A percentile compares a stretch with the other conserved stretches of the same genome.
Conservation (phyloP, 2,329 filamentous ascomycete species). For the Boeremia exigua region DNA sequence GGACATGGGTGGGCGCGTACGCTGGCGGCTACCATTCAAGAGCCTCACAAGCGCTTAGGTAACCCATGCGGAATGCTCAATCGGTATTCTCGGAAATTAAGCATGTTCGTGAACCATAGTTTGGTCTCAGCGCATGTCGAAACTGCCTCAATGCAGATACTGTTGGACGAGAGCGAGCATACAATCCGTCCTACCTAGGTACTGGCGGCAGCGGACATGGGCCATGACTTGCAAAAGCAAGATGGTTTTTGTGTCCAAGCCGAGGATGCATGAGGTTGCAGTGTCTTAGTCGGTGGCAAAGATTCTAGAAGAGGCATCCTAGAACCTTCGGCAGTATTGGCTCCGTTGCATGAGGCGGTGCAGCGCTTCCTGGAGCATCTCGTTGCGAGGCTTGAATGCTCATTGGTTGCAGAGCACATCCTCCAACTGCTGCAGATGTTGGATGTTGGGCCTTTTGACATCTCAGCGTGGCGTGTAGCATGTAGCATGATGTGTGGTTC, state of each 20-base stretch:
- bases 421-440: constrained; percentile 10
- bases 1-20: constrained; percentile 5
- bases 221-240: constrained; percentile 24
- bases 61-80: constrained; percentile 19
- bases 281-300: constrained; percentile 21
- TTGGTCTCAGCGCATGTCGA: constrained; percentile 17
- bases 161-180: constrained; percentile 22
- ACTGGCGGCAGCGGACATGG: constrained; percentile 28
- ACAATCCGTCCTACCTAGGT: background rate
- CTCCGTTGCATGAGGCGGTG: constrained; percentile 34
- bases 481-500: constrained; percentile 22
- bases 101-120: constrained; percentile 11
- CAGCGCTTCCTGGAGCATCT: constrained; percentile 36
- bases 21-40: constrained; percentile 21
- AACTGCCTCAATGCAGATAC: constrained; percentile 19
- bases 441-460: constrained; percentile 6
- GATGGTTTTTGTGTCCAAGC: constrained; percentile 23
- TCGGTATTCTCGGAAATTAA: constrained; percentile 18
- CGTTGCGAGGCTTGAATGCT: constrained; percentile 20
- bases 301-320: constrained; percentile 30
- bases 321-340: constrained; percentile 20
- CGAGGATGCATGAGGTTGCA: constrained; percentile 20
- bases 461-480: constrained; percentile 13
- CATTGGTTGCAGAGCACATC: constrained; percentile 23
- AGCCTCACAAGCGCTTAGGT: constrained; percentile 39